Conservation (phyloP, 768 basidiomycete species). For the Amanita brunnescens region DNA sequence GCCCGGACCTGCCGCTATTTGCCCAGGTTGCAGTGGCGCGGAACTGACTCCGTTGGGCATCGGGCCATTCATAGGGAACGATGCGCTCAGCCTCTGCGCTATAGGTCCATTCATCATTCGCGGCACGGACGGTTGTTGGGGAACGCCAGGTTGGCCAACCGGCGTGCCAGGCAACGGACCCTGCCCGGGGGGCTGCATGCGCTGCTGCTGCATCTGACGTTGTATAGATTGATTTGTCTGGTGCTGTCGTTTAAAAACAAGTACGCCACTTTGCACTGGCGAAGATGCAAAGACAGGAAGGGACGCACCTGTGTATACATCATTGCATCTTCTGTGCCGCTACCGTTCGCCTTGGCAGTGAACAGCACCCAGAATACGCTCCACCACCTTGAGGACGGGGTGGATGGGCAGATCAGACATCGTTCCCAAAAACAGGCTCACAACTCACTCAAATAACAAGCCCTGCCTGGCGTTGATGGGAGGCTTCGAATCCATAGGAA, state of each 20-base stretch:
- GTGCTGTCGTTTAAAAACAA: slow-evolving; percentile 12
- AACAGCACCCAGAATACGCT: slow-evolving; percentile 85
- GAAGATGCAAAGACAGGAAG: slow-evolving; percentile 12
- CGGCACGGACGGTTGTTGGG: slow-evolving; percentile 9
- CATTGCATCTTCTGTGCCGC: slow-evolving; percentile 62
- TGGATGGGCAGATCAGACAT: neutral
- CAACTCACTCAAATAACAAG: slow-evolving; percentile 67
- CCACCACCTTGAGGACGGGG: slow-evolving; percentile 58
- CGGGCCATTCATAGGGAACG: slow-evolving; percentile 15
- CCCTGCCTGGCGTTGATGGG: slow-evolving; percentile 82
- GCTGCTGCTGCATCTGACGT: slow-evolving; percentile 18
- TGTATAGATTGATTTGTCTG: slow-evolving; percentile 23
- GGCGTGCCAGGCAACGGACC: neutral
- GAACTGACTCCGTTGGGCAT: slow-evolving; percentile 19
- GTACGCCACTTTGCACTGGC: slow-evolving; percentile 5
- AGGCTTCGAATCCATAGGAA: slow-evolving; percentile 51
- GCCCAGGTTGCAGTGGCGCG: slow-evolving; percentile 14
- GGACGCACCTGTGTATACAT: slow-evolving; percentile 56
- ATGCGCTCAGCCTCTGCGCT: slow-evolving; percentile 13
- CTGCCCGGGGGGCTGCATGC: slow-evolving; percentile 8
- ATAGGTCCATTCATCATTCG: slow-evolving; percentile 14
- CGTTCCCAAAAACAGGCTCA: slow-evolving; percentile 6
- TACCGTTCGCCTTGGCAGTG: slow-evolving; percentile 64
- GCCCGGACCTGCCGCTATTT: slow-evolving; percentile 8
- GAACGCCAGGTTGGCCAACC: slow-evolving; percentile 4